Percentiles rank a stretch among this genome's conserved stretches.
These are phyloP conservation scores for Trametes villosa DNA, from an alignment of 768 basidiomycete genomes.

Conservation along the genomic window DNA sequence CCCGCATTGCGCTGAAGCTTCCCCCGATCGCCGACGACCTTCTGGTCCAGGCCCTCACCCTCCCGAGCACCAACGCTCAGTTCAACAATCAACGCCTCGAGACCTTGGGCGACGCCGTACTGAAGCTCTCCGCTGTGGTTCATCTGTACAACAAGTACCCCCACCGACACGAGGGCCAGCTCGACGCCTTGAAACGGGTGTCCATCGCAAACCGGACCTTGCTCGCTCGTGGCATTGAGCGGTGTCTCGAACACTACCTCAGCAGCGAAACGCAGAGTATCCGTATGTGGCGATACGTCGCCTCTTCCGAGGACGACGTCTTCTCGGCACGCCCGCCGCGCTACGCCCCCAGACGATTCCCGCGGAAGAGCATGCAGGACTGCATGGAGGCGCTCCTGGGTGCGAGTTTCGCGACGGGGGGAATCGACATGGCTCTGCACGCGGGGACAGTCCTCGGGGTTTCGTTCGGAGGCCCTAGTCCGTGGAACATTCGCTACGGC, in stretches of 20 bases:
- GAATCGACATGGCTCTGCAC: constrained; percentile 67
- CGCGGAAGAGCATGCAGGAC: constrained; percentile 78
- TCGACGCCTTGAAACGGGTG: constrained; percentile 64
- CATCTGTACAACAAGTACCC: constrained; percentile 80
- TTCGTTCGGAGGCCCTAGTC: constrained; percentile 69
- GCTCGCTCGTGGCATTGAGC: constrained; percentile 64
- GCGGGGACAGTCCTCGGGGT: constrained; percentile 69
- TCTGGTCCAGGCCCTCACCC: constrained; percentile 74
- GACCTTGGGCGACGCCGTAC: constrained; percentile 83
- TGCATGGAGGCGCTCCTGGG: constrained; percentile 88
- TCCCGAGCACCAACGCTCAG: constrained; percentile 63
- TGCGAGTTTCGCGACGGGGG: constrained; percentile 74
- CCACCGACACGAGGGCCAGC: constrained; percentile 81
- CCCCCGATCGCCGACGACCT: constrained; percentile 61
- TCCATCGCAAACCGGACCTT: constrained; percentile 75
- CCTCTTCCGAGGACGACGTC: constrained; percentile 44
- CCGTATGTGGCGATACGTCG: constrained; percentile 61
- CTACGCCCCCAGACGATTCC: constrained; percentile 51
- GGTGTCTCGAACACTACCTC: constrained; percentile 65
- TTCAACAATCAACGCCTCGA: constrained; percentile 88
- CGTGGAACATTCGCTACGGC: constrained; percentile 68
- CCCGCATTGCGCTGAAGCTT: constrained; percentile 58
- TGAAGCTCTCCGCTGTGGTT: constrained; percentile 76
- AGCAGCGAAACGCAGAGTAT: constrained; percentile 60
- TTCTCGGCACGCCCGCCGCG: constrained; percentile 33